phyloP scores from a whole-genome alignment of 371 early-diverging fungal genomes.

The Rhizomucor pusillus region DNA sequence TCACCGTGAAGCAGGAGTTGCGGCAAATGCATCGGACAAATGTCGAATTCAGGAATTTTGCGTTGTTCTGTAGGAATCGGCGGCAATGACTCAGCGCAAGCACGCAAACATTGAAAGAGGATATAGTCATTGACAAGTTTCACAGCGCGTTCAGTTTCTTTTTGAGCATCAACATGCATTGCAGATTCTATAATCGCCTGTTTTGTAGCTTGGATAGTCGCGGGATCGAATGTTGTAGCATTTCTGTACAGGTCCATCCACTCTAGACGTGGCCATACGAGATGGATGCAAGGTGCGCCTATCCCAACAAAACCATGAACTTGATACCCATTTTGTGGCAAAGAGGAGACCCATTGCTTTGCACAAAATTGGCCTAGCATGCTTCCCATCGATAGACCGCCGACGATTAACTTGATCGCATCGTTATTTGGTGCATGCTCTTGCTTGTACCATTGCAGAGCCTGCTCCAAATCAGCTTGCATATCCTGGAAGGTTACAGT shows the following conservation, averaged over 20 bases:
- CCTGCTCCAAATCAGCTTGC: conserved; percentile 15
- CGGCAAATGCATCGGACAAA: conserved; percentile 4
- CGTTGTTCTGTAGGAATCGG: background rate
- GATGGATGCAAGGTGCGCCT: conserved; percentile 20
- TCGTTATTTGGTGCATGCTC: background rate
- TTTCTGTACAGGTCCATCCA: conserved; percentile 30
- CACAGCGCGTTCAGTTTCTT: conserved; percentile 19
- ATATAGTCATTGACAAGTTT: conserved; percentile 12
- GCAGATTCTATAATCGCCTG: conserved; percentile 18
- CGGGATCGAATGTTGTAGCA: conserved; percentile 10
- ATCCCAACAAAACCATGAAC: conserved; percentile 24
- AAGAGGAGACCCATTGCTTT: background rate
- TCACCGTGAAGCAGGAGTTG: conserved; percentile 28
- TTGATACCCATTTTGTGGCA: background rate
- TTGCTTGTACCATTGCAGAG: conserved; percentile 15
- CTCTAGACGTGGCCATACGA: conserved; percentile 17
- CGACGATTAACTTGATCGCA: conserved; percentile 14
- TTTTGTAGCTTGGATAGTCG: conserved; percentile 10
- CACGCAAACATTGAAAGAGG: conserved; percentile 19
- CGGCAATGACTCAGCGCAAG: conserved; percentile 15
- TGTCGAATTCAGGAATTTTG: background rate
- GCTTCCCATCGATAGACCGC: conserved; percentile 45
- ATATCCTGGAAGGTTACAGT: conserved; percentile 13
- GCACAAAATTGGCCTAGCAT: conserved; percentile 25
- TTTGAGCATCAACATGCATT: conserved; percentile 4